Evolutionary conservation across 2,329 filamentous ascomycete genomes (phyloP).

Genomic region (Rosellinia necatrix): DNA sequence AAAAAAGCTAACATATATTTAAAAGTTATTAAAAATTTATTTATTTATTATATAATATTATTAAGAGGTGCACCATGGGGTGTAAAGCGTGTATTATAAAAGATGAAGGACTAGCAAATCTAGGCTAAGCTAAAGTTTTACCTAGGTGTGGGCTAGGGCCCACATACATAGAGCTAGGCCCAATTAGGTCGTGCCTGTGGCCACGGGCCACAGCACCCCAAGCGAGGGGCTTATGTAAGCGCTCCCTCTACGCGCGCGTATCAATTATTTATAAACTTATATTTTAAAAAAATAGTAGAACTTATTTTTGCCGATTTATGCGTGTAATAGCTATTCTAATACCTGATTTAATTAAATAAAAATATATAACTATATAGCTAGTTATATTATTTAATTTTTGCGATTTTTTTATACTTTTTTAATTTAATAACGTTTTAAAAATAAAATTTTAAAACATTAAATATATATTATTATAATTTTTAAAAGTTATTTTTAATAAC

Average conservation of each 20-base stretch:
- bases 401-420: background rate
- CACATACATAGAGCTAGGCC: too few relatives aligned
- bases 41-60: background rate
- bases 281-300: background rate
- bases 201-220: too few relatives aligned
- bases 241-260: too few relatives aligned
- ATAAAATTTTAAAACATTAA: background rate
- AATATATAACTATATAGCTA: background rate
- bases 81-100: too few relatives aligned
- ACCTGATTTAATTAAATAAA: background rate
- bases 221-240: too few relatives aligned
- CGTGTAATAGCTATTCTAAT: background rate
- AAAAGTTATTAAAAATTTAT: background rate
- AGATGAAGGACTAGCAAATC: too few relatives aligned
- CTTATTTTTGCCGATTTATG: background rate
- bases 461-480: background rate
- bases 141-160: too few relatives aligned
- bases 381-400: background rate
- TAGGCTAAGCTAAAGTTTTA: too few relatives aligned
- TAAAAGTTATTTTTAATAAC: background rate
- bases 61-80: too few relatives aligned
- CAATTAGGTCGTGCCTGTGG: too few relatives aligned
- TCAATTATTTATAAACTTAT: background rate
- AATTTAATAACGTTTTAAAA: background rate
- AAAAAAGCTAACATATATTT: background rate